Conservation (phyloP, 2,329 filamentous ascomycete genomes). For the Colletotrichum somersetense region DNA sequence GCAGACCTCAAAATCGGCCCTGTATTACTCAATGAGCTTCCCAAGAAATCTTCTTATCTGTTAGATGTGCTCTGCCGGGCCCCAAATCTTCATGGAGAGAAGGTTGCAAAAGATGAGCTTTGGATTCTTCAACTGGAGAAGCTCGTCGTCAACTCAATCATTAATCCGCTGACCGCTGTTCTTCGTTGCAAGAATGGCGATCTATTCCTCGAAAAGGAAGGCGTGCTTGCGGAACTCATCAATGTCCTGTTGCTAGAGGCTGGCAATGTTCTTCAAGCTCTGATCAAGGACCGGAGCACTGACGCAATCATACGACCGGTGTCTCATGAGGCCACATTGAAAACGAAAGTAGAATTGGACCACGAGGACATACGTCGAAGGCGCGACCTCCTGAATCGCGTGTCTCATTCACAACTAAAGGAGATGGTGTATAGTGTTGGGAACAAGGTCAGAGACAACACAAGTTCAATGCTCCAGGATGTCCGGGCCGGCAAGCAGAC, state of each 20-base stretch:
- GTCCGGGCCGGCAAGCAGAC: conserved; percentile 63
- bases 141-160: conserved; percentile 81
- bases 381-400: conserved; percentile 51
- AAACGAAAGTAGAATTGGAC: too few species aligned
- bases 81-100: conserved; percentile 57
- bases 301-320: conserved; percentile 52
- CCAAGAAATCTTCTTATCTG: conserved; percentile 52
- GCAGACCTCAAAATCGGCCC: conserved; percentile 63
- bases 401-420: conserved; percentile 58
- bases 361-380: conserved; percentile 21
- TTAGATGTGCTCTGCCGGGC: conserved; percentile 56
- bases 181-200: conserved; percentile 83
- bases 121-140: conserved; percentile 84
- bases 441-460: conserved; percentile 64
- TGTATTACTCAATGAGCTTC: conserved; percentile 52
- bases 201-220: conserved; percentile 70
- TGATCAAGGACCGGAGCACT: conserved; percentile 69
- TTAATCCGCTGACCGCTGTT: conserved; percentile 88
- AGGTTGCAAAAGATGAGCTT: conserved; percentile 58
- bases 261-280: conserved; percentile 75
- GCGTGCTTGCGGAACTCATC: conserved; percentile 69
- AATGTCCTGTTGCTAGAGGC: conserved; percentile 80
- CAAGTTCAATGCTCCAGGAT: conserved; percentile 74
- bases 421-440: conserved; percentile 62
- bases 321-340: background rate